phyloP scores from a whole-genome alignment of 805 yeast genomes.

The Cyberlindnera xylosilytica region DNA sequence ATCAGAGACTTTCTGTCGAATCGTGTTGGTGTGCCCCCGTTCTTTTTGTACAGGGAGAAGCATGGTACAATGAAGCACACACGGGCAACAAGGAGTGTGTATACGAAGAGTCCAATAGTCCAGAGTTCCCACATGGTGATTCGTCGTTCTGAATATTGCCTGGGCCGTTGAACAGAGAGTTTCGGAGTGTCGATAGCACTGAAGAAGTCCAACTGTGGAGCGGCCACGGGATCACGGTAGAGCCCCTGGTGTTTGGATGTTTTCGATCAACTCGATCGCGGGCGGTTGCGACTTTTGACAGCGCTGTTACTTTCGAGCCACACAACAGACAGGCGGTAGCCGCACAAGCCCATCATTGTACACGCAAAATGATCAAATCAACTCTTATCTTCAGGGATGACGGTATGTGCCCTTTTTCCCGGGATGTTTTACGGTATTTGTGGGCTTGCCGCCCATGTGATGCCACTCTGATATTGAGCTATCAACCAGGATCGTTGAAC shows the following conservation, averaged over 20 bases:
- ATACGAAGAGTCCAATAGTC: slow-evolving; percentile 4
- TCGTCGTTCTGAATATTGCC: no score
- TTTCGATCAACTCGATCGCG: background rate
- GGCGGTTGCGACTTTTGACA: background rate
- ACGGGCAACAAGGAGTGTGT: slow-evolving; percentile 10
- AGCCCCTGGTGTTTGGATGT: slow-evolving; percentile 1
- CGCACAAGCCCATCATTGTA: background rate
- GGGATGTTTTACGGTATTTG: no score
- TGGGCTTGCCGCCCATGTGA: no score
- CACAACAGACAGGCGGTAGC: background rate
- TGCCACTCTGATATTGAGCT: no score
- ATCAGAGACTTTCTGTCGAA: slow-evolving; percentile 18
- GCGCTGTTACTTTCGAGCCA: background rate
- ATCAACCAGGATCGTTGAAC: background rate
- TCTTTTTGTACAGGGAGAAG: slow-evolving; percentile 3
- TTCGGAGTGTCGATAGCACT: no score
- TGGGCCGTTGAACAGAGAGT: no score
- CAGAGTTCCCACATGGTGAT: slow-evolving; percentile 11
- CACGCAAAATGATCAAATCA: slow-evolving; percentile 50
- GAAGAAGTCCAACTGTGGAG: background rate
- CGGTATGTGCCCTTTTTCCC: slow-evolving; percentile 34
- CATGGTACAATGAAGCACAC: slow-evolving; percentile 18
- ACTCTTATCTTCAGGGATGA: slow-evolving; percentile 65
- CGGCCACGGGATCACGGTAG: background rate
- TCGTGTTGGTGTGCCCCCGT: background rate